These are phyloP conservation scores for Aspergillus sp. DNA, from an alignment of 2,329 filamentous ascomycete species.

Conservation along the genomic window DNA sequence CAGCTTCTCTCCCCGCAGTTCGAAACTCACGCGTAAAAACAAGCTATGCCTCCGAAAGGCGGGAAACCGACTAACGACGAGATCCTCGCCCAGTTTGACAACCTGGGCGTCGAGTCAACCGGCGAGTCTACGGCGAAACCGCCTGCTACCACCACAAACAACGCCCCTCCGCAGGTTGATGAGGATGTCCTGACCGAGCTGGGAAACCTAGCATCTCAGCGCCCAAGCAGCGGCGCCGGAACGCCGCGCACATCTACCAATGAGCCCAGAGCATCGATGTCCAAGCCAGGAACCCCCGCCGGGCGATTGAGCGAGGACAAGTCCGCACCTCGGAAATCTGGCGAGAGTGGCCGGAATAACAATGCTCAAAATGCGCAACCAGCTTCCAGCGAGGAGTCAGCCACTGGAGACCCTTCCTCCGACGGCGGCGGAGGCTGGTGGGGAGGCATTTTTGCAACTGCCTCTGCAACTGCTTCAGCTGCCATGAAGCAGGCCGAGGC, in stretches of 20 bases:
- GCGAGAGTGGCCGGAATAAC: constrained; percentile 71
- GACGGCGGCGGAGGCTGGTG: constrained; percentile 79
- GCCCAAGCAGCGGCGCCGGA: constrained; percentile 70
- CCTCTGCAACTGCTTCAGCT: constrained; percentile 70
- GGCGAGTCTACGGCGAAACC: constrained; percentile 31
- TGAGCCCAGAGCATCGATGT: constrained; percentile 50
- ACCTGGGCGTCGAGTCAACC: constrained; percentile 41
- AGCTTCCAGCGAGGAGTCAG: constrained; percentile 18
- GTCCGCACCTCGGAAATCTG: constrained; percentile 64
- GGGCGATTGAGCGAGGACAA: constrained; percentile 67
- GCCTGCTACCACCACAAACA: constrained; percentile 18
- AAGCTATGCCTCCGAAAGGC: constrained; percentile 37
- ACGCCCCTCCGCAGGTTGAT: constrained; percentile 41
- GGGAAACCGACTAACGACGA: constrained; percentile 48
- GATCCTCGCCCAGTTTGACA: constrained; percentile 51
- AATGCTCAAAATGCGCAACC: constrained; percentile 58
- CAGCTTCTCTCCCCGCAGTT: constrained; percentile 5
- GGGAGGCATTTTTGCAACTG: constrained; percentile 81
- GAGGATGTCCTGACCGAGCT: constrained; percentile 86
- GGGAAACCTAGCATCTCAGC: constrained; percentile 72
- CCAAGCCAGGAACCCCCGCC: constrained; percentile 51
- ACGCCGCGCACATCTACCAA: constrained; percentile 69
- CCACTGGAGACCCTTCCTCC: constrained; percentile 45
- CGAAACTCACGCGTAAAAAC: constrained; percentile 2
- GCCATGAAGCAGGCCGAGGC: constrained; percentile 86